phyloP scores from a whole-genome alignment of 176 grass and related monocot genomes.

The Leersia perrieri region DNA sequence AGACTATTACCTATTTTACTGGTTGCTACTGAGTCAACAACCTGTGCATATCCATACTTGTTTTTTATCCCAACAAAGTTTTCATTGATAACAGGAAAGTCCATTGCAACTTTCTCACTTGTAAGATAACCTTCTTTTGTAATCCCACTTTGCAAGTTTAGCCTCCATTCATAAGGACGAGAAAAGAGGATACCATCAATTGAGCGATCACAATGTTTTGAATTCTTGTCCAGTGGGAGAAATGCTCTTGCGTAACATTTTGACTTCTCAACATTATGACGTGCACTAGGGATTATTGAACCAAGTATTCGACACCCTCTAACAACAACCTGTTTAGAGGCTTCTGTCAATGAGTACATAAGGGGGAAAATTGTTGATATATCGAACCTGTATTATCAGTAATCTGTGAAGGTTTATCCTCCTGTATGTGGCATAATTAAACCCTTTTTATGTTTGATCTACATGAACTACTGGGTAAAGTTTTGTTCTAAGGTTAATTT shows the following conservation, averaged over 20 bases:
- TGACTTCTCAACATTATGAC: constrained; percentile 15
- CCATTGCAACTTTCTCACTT: constrained; percentile 39
- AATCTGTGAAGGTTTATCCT: background rate
- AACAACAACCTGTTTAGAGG: background rate
- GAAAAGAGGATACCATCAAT: constrained; percentile 43
- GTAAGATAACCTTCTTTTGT: constrained; percentile 39
- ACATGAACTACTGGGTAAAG: background rate
- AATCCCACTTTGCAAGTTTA: constrained; percentile 24
- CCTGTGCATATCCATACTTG: constrained; percentile 50
- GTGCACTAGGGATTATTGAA: constrained; percentile 27
- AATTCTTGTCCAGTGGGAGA: constrained; percentile 27
- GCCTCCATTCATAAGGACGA: constrained; percentile 45
- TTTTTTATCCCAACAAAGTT: constrained; percentile 25
- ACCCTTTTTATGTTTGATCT: background rate
- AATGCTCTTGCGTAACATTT: constrained; percentile 37
- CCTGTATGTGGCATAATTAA: background rate
- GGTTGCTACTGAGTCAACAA: constrained; percentile 32
- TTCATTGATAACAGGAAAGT: constrained; percentile 38
- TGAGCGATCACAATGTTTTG: constrained; percentile 24
- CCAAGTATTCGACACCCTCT: constrained; percentile 35
- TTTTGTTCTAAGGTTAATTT: background rate
- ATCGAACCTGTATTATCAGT: background rate
- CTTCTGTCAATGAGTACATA: background rate
- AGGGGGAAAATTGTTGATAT: too few species aligned
- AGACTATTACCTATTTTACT: constrained; percentile 23